Base-by-base conservation (phyloP, 495 filamentous ascomycete genomes). In the Hypoxylon trugodes region DNA sequence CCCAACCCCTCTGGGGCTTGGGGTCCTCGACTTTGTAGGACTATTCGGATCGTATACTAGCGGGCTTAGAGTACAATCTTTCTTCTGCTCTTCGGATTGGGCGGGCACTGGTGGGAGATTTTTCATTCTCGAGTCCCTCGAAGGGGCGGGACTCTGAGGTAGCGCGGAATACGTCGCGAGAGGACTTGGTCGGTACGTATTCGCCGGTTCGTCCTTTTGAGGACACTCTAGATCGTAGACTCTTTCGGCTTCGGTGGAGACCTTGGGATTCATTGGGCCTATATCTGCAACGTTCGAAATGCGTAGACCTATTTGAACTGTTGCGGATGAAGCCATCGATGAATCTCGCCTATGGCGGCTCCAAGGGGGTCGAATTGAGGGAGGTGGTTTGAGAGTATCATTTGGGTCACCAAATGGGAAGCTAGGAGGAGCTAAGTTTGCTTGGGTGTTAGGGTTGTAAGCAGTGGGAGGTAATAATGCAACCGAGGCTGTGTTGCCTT, bases 261-360 rank as follows among this genome's bases (percentile, higher is more conserved):
- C 40, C 24, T 59, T 67, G 66, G 32, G 24, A 47, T 25, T 50
- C 7, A 74, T 47, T 36, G 73, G 73, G 2, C 73, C 68, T 13
- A 79, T 76, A 38, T 80, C 77, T 7, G 74, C 73, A 0, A 82
- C 69, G 3, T 78, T 79, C 5, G 79, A 82, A 42, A 82, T 69
- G 24, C 79, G 76, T 7, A 82, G 65, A 0, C 79, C 79, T 40
- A 82, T 82, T 43, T 80, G 78, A 40, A 82, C 79, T 1, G 79
- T 82, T 30, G 78, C 77, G 15, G 75, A 76, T 6, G 78, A 81
- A 9, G 71, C 70, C 35, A 81, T 66, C 0, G 79, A 82, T 0
- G 78, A 81, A 42, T 81, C 73, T 26, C 79, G 72, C 6, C 66
- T 69, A 58, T 81, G 78, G 12, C 74, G 71, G 15, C 62, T 59